A percentile compares a stretch with the other conserved stretches of the same genome.
Conservation (phyloP, 345 rosid species). For the Salix caprea region DNA sequence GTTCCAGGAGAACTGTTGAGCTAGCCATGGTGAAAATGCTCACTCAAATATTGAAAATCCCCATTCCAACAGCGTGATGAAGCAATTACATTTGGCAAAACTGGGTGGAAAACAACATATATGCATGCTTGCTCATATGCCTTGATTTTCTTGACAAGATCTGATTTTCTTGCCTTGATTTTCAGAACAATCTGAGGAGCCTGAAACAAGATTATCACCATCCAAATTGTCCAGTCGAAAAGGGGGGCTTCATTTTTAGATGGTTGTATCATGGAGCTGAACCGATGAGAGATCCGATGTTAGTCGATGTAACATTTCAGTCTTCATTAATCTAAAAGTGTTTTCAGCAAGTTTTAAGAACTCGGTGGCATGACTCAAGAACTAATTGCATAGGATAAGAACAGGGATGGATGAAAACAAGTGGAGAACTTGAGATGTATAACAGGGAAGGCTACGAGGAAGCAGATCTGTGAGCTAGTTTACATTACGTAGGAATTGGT, state of each 20-base stretch:
- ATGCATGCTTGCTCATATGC: constrained; percentile 65
- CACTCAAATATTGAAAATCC: constrained; percentile 44
- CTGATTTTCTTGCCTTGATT: background rate
- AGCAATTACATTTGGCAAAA: constrained; percentile 54
- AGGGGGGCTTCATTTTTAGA: constrained; percentile 34
- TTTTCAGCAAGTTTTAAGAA: background rate
- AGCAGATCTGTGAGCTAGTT: background rate
- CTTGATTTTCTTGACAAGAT: constrained; percentile 51
- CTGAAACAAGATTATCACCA: constrained; percentile 61
- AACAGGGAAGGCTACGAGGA: background rate
- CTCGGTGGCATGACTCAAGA: background rate
- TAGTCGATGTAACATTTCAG: no score
- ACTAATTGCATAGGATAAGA: background rate
- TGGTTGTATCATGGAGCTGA: background rate
- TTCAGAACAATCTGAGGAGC: constrained; percentile 66
- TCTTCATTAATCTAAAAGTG: background rate
- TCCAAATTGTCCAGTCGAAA: constrained; percentile 41
- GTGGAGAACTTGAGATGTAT: background rate
- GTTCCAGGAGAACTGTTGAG: background rate
- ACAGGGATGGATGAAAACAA: background rate
- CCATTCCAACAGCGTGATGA: constrained; percentile 73
- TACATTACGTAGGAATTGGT: background rate
- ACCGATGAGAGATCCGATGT: background rate
- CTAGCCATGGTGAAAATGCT: background rate
- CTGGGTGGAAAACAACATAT: constrained; percentile 66